Evolutionary conservation across 1,284 basidiomycete species (phyloP), one percentile per base, ranked within the genome.

Genomic region (Moesziomyces parantarcticus): DNA sequence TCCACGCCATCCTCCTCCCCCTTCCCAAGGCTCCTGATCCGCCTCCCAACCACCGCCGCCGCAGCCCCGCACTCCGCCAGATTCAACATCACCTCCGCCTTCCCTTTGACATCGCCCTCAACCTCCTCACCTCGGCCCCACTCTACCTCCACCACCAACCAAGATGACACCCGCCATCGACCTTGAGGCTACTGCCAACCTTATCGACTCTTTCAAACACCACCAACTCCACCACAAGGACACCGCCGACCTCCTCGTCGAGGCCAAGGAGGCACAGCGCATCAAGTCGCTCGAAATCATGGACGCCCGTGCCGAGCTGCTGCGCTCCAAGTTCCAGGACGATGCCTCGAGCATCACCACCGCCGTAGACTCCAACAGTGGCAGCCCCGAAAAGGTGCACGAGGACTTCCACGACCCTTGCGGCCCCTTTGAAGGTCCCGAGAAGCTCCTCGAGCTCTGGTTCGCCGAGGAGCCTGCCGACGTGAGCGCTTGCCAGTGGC

Each of bases 371-470:
- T 64, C 61, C 51, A 68, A 64, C 64, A 57, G 23, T 39, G 56
- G 57, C 32, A 58, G 40, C 48, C 50, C 54, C 23, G 71, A 61
- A 50, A 70, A 70, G 44, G 57, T 61, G 20, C 32, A 45, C 36
- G 60, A 64, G 1, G 66, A 65, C 45, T 66, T 62, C 29, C 66
- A 70, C 54, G 72, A 75, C 40, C 62, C 72, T n/a, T 75, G 76
- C 45, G 81, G 80, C 9, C 81, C 82, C 13, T 85, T 85, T 55
- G 82, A 83, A 74, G 85, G 85, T 1, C 93, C 96, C 63, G 97
- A 99, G 87, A 99, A 99, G 86, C 89, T 98, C 43, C 89, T 99
- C 57, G 97, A 99, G 86, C 90, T 99, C 58, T 99, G 97, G 97
- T 99, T 99, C 84, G 90, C 92, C 84, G 39, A 83, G 85, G 74